Evolutionary conservation across 2,329 filamentous ascomycete species (phyloP), one percentile per base, ranked within the genome.

Genomic region (Claviceps sorghi): DNA sequence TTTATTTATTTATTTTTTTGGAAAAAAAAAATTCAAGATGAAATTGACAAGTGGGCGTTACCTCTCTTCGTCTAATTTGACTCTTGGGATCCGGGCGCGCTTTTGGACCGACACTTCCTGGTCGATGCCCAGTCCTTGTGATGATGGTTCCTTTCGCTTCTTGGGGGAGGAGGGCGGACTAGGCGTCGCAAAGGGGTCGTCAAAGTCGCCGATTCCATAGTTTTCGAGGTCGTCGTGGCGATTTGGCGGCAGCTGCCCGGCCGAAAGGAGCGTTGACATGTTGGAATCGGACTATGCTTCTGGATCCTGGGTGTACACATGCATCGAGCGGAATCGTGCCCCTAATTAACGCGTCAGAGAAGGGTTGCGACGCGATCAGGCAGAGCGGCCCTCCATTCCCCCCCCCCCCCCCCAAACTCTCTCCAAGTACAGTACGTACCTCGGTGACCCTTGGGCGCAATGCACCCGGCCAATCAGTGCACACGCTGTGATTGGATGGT

Each of bases 51-150:
- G 13, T 15, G 11, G 11, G 15, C 60, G n/a, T 50, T 64, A 88
- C 84, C 82, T 79, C 10, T 78, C 72, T 60, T 95, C 88, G 62
- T 98, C 90, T 29, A 98, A 77, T 66, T 96, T 98, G 4, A 91
- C 84, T 52, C 82, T 76, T 1, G 89, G 88, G 0, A 65, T 71
- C 56, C 82, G 77, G 38, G 82, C 78, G 60, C 85, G 85, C 69
- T 88, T 95, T 42, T 78, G 79, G 4, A 96, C 77, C 52, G 87
- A 83, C 51, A 98, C 79, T 61, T 95, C 88, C 62, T 94, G 82
- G 58, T 97, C 90, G 53, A 96, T 81, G 46, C 90, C 89, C 2
- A 95, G 69, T 1, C 74, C 75, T 36, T 51, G 53, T 9, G 72
- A 74, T 30, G 75, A 69, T 1, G 68, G 65, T 26, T 70, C 71